Base-by-base conservation (phyloP, 1,139 yeast species). In the Starmera stellimalicola region DNA sequence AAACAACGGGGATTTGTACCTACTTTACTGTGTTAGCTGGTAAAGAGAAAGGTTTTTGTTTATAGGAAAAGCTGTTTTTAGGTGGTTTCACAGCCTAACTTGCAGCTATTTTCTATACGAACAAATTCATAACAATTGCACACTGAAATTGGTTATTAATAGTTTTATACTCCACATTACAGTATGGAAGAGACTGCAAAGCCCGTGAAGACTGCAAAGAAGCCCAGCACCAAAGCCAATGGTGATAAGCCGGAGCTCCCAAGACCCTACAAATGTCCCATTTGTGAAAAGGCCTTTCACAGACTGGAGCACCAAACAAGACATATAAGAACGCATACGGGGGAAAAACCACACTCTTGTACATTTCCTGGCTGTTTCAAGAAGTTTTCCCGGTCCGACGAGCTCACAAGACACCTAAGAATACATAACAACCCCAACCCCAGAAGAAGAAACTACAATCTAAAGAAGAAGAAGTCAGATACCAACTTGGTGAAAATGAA, bases 251-350 rank as follows among this genome's bases (percentile, higher is more conserved):
- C 36, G 2, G 43, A 42, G 7, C 32, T 38, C 14, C 46, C 46
- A 18, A 51, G 62, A 36, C 96, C 96, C 5, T 87, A 83, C 64
- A 82, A 84, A 54, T 88, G 97, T 51, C 88, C 95, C 14, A 71
- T 82, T 52, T 88, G 97, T 58, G 81, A 79, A 36, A 84, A 88
- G 62, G 94, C 95, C 2, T 88, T 88, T 55, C 94, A 85, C 52
- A 68, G 97, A 33, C 62, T 87, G 32, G 97, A 88, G 56, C 97
- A 88, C 57, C 95, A 85, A 54, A 87, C 95, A 14, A 73, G 97
- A 48, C 97, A 88, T 54, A 82, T 88, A 34, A 65, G 96, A 41
- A 88, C 96, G 6, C 97, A 88, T 54, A 88, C 97, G 0, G 97
- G 97, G 24, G 96, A 87, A 52, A 83, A 85, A 54, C 95, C 96